Base-by-base conservation (phyloP, 805 yeast genomes). In the Isabelozyma rhagii region DNA sequence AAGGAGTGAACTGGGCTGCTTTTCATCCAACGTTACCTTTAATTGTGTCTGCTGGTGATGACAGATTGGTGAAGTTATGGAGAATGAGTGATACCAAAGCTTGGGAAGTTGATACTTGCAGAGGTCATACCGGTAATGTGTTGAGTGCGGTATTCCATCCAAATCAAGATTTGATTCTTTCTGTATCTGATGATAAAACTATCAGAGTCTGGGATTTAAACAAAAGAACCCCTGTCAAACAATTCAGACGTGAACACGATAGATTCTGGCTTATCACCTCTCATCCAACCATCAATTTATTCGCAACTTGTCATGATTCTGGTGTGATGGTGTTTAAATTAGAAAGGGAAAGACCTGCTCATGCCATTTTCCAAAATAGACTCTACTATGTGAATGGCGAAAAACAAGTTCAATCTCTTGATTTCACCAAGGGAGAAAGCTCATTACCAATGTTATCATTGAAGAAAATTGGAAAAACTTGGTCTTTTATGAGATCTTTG, bases 301-400 rank as follows among this genome's bases (percentile, higher is more conserved):
- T 94, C 74, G 99, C 97, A 49, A 87, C 97, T 29, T 93, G 96
- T 60, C 98, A 93, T 71, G 99, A 96, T 69, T 80, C 91, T 13
- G 99, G 99, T 67, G 96, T 91, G 29, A 92, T 92, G 96, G 96
- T 94, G 45, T 96, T 94, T 81, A 94, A 94, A 73, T 79, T 94
- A 53, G 97, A 90, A 68, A 87, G 98, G 67, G 99, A 94, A 77
- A 85, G 99, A 68, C 98, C 99, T 11, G 96, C 97, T n/a, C 81
- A 82, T 60, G 69, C 88, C 5, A 62, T 82, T 34, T 80, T 78
- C 71, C 94, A 88, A 64, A 88, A 88, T 69, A 83, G 80, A 59
- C 69, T 94, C 59, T 81, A 80, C 53, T 93, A 80, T 63, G 83
- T 91, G 60, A 90, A 89, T 69, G 79, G 82, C 52, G 96, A 90